A percentile compares a stretch with the other conserved stretches of the same genome.
phyloP scores from a whole-genome alignment of 768 basidiomycete genomes.

The Mycena albidolilacea region DNA sequence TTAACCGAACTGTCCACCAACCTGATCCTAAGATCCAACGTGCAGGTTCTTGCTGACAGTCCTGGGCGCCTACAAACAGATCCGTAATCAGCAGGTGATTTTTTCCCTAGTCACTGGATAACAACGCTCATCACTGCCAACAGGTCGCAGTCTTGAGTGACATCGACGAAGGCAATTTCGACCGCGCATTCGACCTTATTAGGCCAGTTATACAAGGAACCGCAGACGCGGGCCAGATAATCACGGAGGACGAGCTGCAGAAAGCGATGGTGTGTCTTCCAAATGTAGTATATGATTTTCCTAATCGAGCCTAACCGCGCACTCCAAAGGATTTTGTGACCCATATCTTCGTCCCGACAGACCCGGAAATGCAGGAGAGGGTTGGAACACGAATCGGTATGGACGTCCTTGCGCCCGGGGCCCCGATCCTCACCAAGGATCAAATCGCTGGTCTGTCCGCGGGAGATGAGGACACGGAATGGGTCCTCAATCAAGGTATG shows the following conservation, averaged over 20 bases:
- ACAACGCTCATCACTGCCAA: neutral
- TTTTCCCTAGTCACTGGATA: neutral
- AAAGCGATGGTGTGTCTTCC: slow-evolving; percentile 50
- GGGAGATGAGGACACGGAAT: slow-evolving; percentile 39
- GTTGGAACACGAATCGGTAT: slow-evolving; percentile 46
- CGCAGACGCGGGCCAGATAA: slow-evolving; percentile 60
- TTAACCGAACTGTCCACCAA: neutral
- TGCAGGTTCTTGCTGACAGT: slow-evolving; percentile 56
- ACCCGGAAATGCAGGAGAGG: slow-evolving; percentile 45
- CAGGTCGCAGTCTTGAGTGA: slow-evolving; percentile 49
- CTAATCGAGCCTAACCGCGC: neutral
- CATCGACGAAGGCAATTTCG: slow-evolving; percentile 56
- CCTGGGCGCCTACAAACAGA: slow-evolving; percentile 60
- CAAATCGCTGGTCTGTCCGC: slow-evolving; percentile 39
- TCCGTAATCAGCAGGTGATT: slow-evolving; percentile 49
- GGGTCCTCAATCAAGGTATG: slow-evolving; percentile 35
- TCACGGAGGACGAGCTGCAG: slow-evolving; percentile 67
- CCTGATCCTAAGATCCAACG: neutral
- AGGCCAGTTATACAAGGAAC: slow-evolving; percentile 71
- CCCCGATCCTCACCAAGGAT: slow-evolving; percentile 43
- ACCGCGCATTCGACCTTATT: slow-evolving; percentile 56
- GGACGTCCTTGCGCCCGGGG: slow-evolving; percentile 42
- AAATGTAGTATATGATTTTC: neutral
- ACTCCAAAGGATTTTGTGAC: slow-evolving; percentile 35
- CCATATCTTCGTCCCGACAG: slow-evolving; percentile 46